These are phyloP conservation scores for Hysterium pulicare DNA, from an alignment of 2,329 filamentous ascomycete genomes.

Conservation along the genomic window DNA sequence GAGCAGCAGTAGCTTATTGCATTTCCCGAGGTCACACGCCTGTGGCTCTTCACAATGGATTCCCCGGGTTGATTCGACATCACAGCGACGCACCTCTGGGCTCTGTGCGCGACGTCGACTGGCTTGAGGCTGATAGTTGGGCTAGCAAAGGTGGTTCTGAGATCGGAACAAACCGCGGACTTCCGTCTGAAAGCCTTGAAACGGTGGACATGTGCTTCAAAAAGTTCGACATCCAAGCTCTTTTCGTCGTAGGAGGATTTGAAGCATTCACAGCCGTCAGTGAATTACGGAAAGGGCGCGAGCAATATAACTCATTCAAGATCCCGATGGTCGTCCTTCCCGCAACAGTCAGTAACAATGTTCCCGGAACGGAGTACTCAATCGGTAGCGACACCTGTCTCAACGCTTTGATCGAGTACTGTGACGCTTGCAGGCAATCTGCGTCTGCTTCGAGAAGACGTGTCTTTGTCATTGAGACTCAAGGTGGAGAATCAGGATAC, in stretches of 20 bases:
- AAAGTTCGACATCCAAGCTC: constrained; percentile 81
- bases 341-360: constrained; percentile 98
- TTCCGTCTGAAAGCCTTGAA: constrained; percentile 84
- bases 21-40: constrained; percentile 88
- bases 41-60: constrained; percentile 92
- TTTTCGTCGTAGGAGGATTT: constrained; percentile 92
- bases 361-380: constrained; percentile 95
- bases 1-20: constrained; percentile 91
- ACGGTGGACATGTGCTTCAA: constrained; percentile 79
- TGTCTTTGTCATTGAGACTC: constrained; percentile 97
- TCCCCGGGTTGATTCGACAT: constrained; percentile 88
- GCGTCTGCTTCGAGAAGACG: constrained; percentile 88
- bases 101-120: constrained; percentile 79
- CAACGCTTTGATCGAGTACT: constrained; percentile 92
- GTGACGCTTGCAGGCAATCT: constrained; percentile 96
- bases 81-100: constrained; percentile 78
- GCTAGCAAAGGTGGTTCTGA: constrained; percentile 95
- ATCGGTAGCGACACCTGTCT: constrained; percentile 94
- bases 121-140: constrained; percentile 94
- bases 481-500: constrained; percentile 92
- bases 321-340: constrained; percentile 90
- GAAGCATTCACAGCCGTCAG: constrained; percentile 93
- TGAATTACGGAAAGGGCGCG: constrained; percentile 77
- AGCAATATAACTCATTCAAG: constrained; percentile 77
- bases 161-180: constrained; percentile 93